phyloP scores from a whole-genome alignment of 257 asterid genomes.

The Eustoma russellianum region DNA sequence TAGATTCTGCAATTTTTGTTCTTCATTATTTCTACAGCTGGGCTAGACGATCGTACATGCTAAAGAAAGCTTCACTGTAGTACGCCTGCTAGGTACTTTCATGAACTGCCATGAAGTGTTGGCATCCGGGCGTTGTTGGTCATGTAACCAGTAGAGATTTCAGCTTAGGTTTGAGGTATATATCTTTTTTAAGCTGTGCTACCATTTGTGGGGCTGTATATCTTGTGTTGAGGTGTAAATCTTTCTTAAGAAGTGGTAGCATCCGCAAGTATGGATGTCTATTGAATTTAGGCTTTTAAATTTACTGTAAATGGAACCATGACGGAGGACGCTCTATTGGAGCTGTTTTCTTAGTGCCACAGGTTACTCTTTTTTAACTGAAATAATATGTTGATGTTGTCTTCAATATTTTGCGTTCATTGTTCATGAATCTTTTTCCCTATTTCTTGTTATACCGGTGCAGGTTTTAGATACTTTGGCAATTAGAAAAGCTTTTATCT shows the following conservation, averaged over 20 bases:
- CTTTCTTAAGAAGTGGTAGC: neutral
- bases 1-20: slow-evolving; percentile 3
- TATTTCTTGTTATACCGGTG: too few relatives aligned
- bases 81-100: slow-evolving; percentile 51
- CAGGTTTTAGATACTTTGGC: too few relatives aligned
- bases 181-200: slow-evolving; percentile 4
- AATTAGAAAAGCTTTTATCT: too few relatives aligned
- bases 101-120: slow-evolving; percentile 36
- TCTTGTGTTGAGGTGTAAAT: neutral
- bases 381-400: too few relatives aligned
- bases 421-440: too few relatives aligned
- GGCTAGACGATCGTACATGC: slow-evolving; percentile 31
- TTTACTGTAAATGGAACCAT: too few relatives aligned
- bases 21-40: slow-evolving; percentile 34
- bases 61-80: slow-evolving; percentile 53
- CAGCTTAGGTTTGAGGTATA: slow-evolving; percentile 47
- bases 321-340: too few relatives aligned
- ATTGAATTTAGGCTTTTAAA: too few relatives aligned
- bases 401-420: too few relatives aligned
- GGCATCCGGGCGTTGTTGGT: slow-evolving; percentile 45
- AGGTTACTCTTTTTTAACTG: too few relatives aligned
- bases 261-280: too few relatives aligned
- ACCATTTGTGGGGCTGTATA: neutral
- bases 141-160: slow-evolving; percentile 49
- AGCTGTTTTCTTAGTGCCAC: too few relatives aligned